Base-by-base conservation (phyloP, 257 asterid genomes). In the Haberlea rhodopensis region DNA sequence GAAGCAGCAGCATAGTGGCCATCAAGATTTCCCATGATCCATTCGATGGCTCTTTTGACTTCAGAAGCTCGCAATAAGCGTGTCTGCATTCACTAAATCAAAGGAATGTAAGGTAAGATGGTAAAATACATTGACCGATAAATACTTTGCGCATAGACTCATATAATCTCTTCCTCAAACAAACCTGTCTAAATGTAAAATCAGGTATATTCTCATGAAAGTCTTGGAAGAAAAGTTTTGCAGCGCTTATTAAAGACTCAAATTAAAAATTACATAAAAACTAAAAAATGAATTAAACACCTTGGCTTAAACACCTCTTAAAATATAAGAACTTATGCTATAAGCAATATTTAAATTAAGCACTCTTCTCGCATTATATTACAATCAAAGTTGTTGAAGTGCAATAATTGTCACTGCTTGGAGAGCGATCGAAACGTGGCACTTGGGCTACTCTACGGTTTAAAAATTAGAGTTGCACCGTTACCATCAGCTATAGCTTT, bases 1-100 rank as follows among this genome's bases (percentile, higher is more conserved):
- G 99, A 87, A 68, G 86, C 94, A 78, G 96, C 97, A 70, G 97
- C 99, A 72, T 94, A 94, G 79, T 94, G 99, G 70, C 92, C 97
- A 66, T 80, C 85, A 68, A 87, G 95, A 80, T 85, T 86, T 74
- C 89, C 86, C 95, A 94, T 79, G 69, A 90, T 87, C 96, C 97
- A 86, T 75, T 94, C 99, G 73, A 94, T 87, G 71, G 96, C 86
- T 69, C 82, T 83, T 81, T 94, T 94, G 61, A 94, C 95, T 76
- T 94, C 95, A 69, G 96, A 84, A 80, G 99, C 97, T 82, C 89
- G 84, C 71, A 78, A 69, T 66, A 94, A 87, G 82, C 76, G 96
- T 79, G 97, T 83, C 99, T 94, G 95, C 94, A 89, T 82, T 90
- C 95, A 90, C 96, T 84, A 94, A 85, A 85, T 76, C 80, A 80